These are phyloP conservation scores for Telfairia occidentalis DNA, from an alignment of 331 rosid species.

Conservation along the genomic window DNA sequence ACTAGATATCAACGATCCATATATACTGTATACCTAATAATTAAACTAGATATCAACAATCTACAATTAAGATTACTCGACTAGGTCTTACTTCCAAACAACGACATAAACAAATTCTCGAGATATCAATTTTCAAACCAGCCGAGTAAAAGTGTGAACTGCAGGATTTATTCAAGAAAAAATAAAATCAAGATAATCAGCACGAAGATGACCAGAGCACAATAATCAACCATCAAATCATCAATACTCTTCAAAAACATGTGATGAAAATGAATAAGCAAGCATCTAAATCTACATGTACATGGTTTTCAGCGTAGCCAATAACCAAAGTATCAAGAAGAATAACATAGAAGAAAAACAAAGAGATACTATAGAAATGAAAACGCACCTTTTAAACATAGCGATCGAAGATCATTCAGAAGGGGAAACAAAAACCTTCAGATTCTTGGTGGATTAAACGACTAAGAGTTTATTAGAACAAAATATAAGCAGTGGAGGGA, in stretches of 20 bases:
- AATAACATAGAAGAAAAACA: neutral
- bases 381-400: slow-evolving; percentile 74
- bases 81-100: no score
- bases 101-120: no score
- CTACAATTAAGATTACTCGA: no score
- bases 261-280: neutral
- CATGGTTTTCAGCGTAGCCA: no score
- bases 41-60: neutral
- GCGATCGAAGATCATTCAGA: slow-evolving; percentile 15
- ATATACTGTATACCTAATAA: neutral
- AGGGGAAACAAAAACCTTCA: neutral
- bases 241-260: neutral
- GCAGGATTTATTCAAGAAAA: no score
- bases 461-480: neutral
- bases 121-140: no score
- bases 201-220: no score
- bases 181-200: no score
- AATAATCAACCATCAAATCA: neutral
- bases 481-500: neutral
- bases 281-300: neutral
- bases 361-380: neutral
- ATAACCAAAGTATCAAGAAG: neutral
- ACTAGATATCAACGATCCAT: no score
- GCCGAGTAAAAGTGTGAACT: no score
- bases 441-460: neutral